phyloP scores from a whole-genome alignment of 2,329 filamentous ascomycete species.

The Penicillium janthinellum region DNA sequence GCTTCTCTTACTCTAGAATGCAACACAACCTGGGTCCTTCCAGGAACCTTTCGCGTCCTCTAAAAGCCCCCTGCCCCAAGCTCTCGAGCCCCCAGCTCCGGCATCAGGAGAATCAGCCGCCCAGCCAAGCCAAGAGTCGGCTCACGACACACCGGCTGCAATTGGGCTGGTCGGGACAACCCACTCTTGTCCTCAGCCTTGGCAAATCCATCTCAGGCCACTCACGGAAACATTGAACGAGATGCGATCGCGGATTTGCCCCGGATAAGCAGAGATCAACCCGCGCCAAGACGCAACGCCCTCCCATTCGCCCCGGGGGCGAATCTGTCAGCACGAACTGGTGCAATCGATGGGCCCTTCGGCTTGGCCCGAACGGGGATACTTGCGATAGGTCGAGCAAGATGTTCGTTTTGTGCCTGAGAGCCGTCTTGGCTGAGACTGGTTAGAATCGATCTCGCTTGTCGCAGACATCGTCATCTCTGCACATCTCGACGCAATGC shows the following conservation, averaged over 20 bases:
- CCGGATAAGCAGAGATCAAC: neutral
- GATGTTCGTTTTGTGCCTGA: neutral
- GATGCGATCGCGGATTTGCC: neutral
- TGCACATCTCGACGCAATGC: neutral
- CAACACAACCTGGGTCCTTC: neutral
- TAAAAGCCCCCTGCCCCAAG: neutral
- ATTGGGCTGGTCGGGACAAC: neutral
- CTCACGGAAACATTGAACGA: slow-evolving; percentile 5
- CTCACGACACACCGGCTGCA: neutral
- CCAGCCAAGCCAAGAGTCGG: neutral
- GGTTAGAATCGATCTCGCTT: neutral
- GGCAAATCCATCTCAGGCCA: slow-evolving; percentile 1
- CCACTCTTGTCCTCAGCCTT: neutral
- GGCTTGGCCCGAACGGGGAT: slow-evolving; percentile 1
- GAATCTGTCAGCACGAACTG: neutral
- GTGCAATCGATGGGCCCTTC: neutral
- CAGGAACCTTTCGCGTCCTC: neutral
- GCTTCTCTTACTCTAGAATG: neutral
- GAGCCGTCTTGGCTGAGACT: neutral
- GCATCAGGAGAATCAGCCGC: neutral
- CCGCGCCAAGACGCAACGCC: neutral
- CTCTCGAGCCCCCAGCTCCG: neutral
- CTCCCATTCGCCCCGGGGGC: slow-evolving; percentile 4
- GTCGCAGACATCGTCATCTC: neutral
- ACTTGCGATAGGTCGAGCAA: neutral